Base-by-base conservation (phyloP, 78 protist genomes). In the Dictyostelium intermedium region DNA sequence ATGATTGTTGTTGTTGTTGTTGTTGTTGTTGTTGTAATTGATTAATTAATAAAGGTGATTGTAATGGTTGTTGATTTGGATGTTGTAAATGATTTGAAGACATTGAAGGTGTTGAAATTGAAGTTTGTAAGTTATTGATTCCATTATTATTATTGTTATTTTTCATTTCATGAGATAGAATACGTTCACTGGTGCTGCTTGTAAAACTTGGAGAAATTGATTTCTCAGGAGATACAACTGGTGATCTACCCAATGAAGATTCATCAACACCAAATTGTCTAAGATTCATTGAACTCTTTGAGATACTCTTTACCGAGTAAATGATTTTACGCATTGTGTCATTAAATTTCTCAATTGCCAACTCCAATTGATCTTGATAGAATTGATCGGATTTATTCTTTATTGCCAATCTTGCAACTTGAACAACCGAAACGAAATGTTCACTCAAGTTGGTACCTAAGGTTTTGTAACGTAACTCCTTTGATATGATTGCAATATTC, bases 301-400 rank as follows among this genome's bases (percentile, higher is more conserved):
- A 82, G n/a, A 56, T 43, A n/a, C 76, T 34, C 39, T 82, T 82
- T 10, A 89, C 87, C 34, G 76, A 35, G 72, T 78, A 89, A 37
- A 89, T 63, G n/a, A 61, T 89, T 34, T 80, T 89, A 60, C 84
- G 66, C 41, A 89, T 78, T 45, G 76, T 43, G 3, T 89, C 94
- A 47, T 89, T 89, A 11, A 89, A 39, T 25, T 89, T 89, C 5
- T 76, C 85, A 13, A 74, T 74, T 5, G 94, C 94, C 82, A 89
- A 78, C 41, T 89, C 94, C 45, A 89, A 34, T 50, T 89, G 85
- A 80, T 89, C 94, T 14, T 63, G 61, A 80, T 89, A 89, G 82
- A 79, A 89, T 80, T 89, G 94, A 50, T 89, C 94, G 5, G 72
- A 63, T 34, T 47, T 60, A 34, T 80, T 89, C 72, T 89, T 89